phyloP scores from a whole-genome alignment of 2,329 filamentous ascomycete genomes.

The Botryotinia narcissicola region DNA sequence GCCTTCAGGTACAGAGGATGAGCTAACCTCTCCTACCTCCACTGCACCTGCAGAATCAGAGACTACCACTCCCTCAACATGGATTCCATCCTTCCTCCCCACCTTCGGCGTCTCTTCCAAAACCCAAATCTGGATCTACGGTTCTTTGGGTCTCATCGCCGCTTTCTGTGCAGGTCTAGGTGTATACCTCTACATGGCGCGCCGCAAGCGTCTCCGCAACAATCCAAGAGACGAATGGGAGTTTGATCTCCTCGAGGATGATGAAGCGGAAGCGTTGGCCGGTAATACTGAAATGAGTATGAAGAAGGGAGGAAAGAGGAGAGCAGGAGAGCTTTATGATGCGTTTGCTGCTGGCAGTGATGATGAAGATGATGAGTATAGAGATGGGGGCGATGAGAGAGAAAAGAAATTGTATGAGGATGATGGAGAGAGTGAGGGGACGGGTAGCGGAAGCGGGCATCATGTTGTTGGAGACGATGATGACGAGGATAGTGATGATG shows the following conservation, averaged over 20 bases:
- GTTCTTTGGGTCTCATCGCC: conserved; percentile 77
- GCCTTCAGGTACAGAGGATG: conserved; percentile 32
- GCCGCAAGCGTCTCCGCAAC: conserved; percentile 72
- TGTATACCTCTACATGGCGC: conserved; percentile 77
- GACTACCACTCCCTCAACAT: conserved; percentile 41
- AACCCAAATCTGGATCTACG: conserved; percentile 93
- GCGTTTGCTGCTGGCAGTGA: conserved; percentile 91
- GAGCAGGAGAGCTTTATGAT: conserved; percentile 92
- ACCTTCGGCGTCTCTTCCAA: conserved; percentile 84
- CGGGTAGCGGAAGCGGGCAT: conserved; percentile 37
- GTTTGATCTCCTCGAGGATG: conserved; percentile 87
- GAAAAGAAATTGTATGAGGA: conserved; percentile 38
- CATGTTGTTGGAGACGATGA: conserved; percentile 52
- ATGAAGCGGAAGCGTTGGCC: conserved; percentile 62
- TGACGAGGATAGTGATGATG: conserved; percentile 45
- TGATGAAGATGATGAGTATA: conserved; percentile 58
- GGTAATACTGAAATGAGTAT: conserved; percentile 44
- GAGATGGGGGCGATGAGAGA: conserved; percentile 38
- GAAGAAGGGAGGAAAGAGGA: conserved; percentile 49
- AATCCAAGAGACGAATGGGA: conserved; percentile 81
- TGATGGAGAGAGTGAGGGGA: conserved; percentile 39
- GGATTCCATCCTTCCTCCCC: conserved; percentile 83
- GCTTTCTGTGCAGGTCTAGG: conserved; percentile 79
- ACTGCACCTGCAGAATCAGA: conserved; percentile 35
- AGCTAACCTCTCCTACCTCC: conserved; percentile 24